Evolutionary conservation across 768 basidiomycete species (phyloP), one percentile per base, ranked within the genome.

Genomic region (Lepiota brunneoincarnata): DNA sequence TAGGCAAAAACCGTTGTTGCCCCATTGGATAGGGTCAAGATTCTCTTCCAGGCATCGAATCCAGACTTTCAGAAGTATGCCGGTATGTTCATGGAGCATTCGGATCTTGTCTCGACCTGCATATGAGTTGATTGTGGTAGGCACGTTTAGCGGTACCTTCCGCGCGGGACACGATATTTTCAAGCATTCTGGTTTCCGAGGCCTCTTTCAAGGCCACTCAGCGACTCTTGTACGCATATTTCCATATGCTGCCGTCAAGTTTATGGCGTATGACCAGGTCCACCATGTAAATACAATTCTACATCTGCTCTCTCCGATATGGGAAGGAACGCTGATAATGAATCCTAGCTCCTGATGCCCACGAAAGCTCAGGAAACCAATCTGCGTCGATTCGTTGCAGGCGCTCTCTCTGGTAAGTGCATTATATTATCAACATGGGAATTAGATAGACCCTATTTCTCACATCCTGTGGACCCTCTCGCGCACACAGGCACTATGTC

Each of bases 181-280:
- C 62, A 66, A 60, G 50, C 77, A 83, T 26, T 71, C 68, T 44
- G 97, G 97, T 2, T 55, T 86, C 11, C 77, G 87, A 49, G 95
- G 94, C 0, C 76, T 98, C 36, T 85, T 96, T 56, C 95, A 97
- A 76, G 97, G 97, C 6, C 97, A 99, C 69, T 94, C 94, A 12
- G 91, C 93, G 31, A 99, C 97, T 2, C 78, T 99, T 46, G 71
- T 97, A 43, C 86, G 97, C 54, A 88, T 98, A 63, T 96, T 97
- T 68, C 97, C 97, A 6, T 98, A 98, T 64, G 97, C 97, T 24
- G 92, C 87, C 56, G 90, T 98, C 70, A 97, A 95, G 69, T 99
- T 93, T 65, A 93, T 98, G 87, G 83, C 90, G 3, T 99, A 98
- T 66, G 96, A 98, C 69, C 84, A 91, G 66, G 74, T 90, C 53